Percentiles rank a stretch among this genome's conserved stretches.
Conservation (phyloP, 768 basidiomycete genomes). For the Leccinum boreale region DNA sequence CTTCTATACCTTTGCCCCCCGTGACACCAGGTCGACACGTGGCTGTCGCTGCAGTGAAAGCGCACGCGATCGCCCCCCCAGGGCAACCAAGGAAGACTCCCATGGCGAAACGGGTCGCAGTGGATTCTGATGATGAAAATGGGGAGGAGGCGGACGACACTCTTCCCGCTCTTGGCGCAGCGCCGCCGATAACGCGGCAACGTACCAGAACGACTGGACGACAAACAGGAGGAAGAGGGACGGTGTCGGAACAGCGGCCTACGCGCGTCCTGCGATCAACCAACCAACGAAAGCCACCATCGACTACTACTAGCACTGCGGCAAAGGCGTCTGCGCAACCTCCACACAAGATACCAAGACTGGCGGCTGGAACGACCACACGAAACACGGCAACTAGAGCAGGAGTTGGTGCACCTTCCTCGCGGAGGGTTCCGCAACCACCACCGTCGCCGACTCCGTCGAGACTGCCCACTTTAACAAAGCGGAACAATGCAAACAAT, state of each 20-base stretch:
- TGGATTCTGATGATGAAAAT: slow-evolving; percentile 67
- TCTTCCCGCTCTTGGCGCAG: slow-evolving; percentile 58
- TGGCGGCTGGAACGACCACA: slow-evolving; percentile 51
- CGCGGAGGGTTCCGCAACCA: slow-evolving; percentile 39
- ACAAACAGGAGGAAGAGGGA: slow-evolving; percentile 43
- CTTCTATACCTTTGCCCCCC: slow-evolving; percentile 48
- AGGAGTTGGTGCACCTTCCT: slow-evolving; percentile 28
- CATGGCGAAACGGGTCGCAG: slow-evolving; percentile 62
- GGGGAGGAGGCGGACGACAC: slow-evolving; percentile 54
- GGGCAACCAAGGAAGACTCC: slow-evolving; percentile 90
- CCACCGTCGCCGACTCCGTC: slow-evolving; percentile 73
- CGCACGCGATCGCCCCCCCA: slow-evolving; percentile 69
- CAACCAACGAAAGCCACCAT: slow-evolving; percentile 52
- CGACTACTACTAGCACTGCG: slow-evolving; percentile 32
- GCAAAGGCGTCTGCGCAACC: slow-evolving; percentile 45
- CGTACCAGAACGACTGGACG: slow-evolving; percentile 38
- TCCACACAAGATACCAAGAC: slow-evolving; percentile 66
- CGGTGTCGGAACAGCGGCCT: slow-evolving; percentile 70
- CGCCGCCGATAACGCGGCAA: slow-evolving; percentile 37
- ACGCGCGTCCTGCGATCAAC: slow-evolving; percentile 70
- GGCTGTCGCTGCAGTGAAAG: slow-evolving; percentile 64
- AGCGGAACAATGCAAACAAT: slow-evolving; percentile 44
- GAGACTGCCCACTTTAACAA: slow-evolving; percentile 70
- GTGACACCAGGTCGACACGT: slow-evolving; percentile 82
- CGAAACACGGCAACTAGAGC: slow-evolving; percentile 43